phyloP scores from a whole-genome alignment of 2,329 filamentous ascomycete species.

The Berkeleyomyces rouxiae region DNA sequence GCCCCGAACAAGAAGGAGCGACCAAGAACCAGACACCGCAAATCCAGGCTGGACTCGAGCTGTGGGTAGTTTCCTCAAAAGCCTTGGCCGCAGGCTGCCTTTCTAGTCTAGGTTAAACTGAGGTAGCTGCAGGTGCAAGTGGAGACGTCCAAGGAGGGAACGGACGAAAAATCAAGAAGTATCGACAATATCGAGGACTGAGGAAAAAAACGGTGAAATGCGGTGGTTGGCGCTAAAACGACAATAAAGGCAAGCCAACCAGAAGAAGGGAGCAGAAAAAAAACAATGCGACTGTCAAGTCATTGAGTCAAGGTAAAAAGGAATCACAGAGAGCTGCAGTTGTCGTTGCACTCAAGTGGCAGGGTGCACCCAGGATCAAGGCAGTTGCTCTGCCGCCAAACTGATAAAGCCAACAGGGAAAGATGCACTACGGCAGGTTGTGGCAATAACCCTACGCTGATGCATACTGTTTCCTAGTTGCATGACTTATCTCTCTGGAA shows the following conservation, averaged over 20 bases:
- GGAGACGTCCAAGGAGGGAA: background rate
- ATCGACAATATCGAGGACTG: background rate
- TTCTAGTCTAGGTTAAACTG: background rate
- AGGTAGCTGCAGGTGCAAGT: conserved; percentile 2
- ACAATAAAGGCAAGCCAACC: background rate
- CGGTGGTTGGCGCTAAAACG: background rate
- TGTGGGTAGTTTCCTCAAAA: background rate
- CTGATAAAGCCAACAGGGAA: background rate
- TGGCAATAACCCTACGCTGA: background rate
- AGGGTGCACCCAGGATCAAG: background rate
- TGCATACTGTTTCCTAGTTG: background rate
- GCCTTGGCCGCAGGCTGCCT: background rate
- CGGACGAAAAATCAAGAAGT: background rate
- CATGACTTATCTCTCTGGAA: background rate
- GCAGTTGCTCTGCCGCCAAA: background rate
- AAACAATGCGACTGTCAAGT: background rate
- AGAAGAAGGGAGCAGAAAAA: background rate
- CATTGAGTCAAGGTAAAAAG: background rate
- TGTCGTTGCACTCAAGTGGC: background rate
- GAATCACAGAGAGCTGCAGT: background rate
- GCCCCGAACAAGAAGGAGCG: background rate
- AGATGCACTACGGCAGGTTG: background rate
- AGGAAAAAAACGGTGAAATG: background rate
- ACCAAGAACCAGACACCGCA: background rate
- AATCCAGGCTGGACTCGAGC: background rate